A percentile compares a stretch with the other conserved stretches of the same genome.
Evolutionary conservation across 176 grass and related monocot genomes (phyloP).

Genomic region (Phoenix dactylifera): DNA sequence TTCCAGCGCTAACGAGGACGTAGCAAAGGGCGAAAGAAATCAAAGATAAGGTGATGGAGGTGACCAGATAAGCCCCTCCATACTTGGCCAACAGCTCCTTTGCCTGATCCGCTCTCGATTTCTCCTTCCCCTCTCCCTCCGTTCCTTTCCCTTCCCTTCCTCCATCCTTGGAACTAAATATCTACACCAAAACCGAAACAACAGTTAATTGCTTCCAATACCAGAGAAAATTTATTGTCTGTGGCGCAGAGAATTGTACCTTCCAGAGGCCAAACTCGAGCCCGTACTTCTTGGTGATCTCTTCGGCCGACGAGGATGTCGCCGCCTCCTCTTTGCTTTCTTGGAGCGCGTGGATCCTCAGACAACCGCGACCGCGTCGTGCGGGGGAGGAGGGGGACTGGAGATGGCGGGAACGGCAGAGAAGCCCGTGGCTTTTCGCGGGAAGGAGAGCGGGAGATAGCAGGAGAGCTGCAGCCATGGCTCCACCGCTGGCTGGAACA

Average conservation of each 20-base stretch:
- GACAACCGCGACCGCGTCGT: too few species aligned
- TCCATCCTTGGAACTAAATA: slow-evolving; percentile 67
- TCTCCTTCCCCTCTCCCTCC: slow-evolving; percentile 35
- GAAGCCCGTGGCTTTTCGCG: slow-evolving; percentile 4
- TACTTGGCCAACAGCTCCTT: slow-evolving; percentile 96
- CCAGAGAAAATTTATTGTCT: too few species aligned
- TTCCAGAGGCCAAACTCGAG: slow-evolving; percentile 94
- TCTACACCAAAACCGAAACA: slow-evolving; percentile 20
- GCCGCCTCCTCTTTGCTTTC: slow-evolving; percentile 35
- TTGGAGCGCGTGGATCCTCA: slow-evolving; percentile 36
- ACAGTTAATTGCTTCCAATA: background rate
- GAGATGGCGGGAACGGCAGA: background rate
- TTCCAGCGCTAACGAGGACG: slow-evolving; percentile 62
- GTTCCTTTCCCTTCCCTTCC: slow-evolving; percentile 6
- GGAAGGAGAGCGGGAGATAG: slow-evolving; percentile 23
- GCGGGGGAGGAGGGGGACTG: background rate
- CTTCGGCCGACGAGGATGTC: slow-evolving; percentile 41
- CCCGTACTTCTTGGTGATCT: slow-evolving; percentile 85
- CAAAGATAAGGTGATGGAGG: slow-evolving; percentile 80
- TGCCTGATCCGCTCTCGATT: slow-evolving; percentile 70
- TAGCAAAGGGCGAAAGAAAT: slow-evolving; percentile 91
- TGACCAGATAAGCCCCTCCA: slow-evolving; percentile 60
- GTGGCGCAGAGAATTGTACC: slow-evolving; percentile 10
- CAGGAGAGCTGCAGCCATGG: slow-evolving; percentile 51
- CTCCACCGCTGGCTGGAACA: too few species aligned